A percentile compares a stretch with the other conserved stretches of the same genome.
Conservation (phyloP, 495 filamentous ascomycete genomes). For the Penicillium taxi region DNA sequence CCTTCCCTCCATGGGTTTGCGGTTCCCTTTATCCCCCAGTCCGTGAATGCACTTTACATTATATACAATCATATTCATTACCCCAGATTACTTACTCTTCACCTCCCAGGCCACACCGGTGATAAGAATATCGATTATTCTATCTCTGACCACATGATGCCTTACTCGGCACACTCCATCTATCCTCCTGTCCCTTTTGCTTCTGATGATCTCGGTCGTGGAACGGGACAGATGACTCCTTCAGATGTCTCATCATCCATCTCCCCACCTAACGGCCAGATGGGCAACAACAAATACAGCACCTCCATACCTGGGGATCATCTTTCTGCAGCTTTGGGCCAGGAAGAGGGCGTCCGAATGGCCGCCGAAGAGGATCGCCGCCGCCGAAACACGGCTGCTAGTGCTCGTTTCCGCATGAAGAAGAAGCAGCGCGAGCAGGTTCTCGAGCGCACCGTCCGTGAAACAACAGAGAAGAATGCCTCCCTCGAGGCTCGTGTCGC, state of each 20-base stretch:
- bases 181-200: conserved; percentile 41
- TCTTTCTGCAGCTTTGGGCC: conserved; percentile 31
- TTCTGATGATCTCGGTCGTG: conserved; percentile 36
- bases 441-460: conserved; percentile 83
- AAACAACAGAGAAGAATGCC: conserved; percentile 77
- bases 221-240: conserved; percentile 32
- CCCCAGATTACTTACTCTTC: conserved; percentile 22
- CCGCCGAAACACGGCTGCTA: conserved; percentile 89
- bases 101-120: conserved; percentile 17
- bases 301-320: conserved; percentile 39
- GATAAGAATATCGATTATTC: conserved; percentile 41
- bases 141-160: conserved; percentile 37
- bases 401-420: conserved; percentile 92
- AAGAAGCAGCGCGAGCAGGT: conserved; percentile 98
- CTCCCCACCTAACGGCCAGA: conserved; percentile 39
- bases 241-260: conserved; percentile 44
- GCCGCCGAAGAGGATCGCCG: conserved; percentile 97
- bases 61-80: conserved; percentile 9
- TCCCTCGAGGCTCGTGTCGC: conserved; percentile 73
- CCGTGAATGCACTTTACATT: conserved; percentile 1
- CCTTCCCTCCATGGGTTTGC: conserved; percentile 10
- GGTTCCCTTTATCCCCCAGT: conserved; percentile 1
- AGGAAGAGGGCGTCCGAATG: conserved; percentile 50
- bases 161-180: conserved; percentile 37
- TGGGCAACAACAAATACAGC: conserved; percentile 42